Evolutionary conservation across 2,329 filamentous ascomycete species (phyloP).

Genomic region (Amesomyces nigricolor): DNA sequence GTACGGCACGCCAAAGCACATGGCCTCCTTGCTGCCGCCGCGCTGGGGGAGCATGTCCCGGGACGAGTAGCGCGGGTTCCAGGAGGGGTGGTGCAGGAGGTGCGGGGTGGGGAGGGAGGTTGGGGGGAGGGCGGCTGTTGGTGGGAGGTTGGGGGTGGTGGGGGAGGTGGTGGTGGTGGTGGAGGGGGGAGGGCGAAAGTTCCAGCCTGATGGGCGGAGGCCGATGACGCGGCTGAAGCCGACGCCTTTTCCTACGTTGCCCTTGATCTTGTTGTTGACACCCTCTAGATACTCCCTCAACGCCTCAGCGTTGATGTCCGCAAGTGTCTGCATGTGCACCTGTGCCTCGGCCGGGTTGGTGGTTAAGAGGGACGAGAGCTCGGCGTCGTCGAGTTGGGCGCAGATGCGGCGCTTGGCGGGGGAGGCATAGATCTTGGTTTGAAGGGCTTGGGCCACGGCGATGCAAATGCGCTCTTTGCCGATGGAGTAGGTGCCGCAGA

Average conservation of each 20-base stretch:
- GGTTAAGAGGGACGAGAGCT: constrained; percentile 73
- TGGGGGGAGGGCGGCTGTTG: constrained; percentile 40
- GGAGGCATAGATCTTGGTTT: constrained; percentile 84
- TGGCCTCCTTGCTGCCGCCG: constrained; percentile 74
- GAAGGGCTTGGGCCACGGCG: constrained; percentile 79
- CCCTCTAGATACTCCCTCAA: constrained; percentile 78
- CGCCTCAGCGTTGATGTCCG: constrained; percentile 88
- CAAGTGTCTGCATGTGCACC: constrained; percentile 95
- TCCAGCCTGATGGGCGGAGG: constrained; percentile 92
- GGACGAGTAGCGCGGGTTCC: constrained; percentile 68
- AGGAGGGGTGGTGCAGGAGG: constrained; percentile 56
- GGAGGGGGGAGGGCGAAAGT: constrained; percentile 71
- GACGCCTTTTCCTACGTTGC: neutral
- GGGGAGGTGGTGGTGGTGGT: neutral
- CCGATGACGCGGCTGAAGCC: constrained; percentile 84
- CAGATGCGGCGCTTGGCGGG: constrained; percentile 79
- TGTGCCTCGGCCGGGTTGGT: constrained; percentile 76
- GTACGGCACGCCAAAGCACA: constrained; percentile 92
- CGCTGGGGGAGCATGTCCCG: constrained; percentile 73
- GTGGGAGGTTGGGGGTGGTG: constrained; percentile 43
- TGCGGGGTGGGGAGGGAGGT: constrained; percentile 43
- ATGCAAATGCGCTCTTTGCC: constrained; percentile 95
- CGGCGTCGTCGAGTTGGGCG: constrained; percentile 76
- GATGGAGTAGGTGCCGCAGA: constrained; percentile 96
- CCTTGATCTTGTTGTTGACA: constrained; percentile 53